These are phyloP conservation scores for Cytidiella melzeri DNA, from an alignment of 768 basidiomycete genomes.

Conservation along the genomic window DNA sequence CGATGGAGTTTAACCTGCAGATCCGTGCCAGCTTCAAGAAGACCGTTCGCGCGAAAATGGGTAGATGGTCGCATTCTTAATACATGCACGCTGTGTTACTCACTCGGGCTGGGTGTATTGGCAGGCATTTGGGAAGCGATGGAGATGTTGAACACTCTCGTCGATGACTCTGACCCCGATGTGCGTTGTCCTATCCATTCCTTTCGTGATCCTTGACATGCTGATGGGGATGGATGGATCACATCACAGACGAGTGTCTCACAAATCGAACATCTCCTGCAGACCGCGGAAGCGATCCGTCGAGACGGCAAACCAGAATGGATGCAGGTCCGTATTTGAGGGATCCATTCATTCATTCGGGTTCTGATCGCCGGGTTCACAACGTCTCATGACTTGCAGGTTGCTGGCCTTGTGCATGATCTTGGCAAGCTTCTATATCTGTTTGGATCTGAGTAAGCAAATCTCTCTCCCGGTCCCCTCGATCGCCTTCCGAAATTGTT, in stretches of 20 bases:
- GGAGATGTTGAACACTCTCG: constrained; percentile 78
- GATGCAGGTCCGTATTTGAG: constrained; percentile 67
- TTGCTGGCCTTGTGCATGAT: constrained; percentile 83
- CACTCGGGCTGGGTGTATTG: not conserved
- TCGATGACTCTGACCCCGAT: constrained; percentile 91
- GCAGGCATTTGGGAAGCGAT: constrained; percentile 73
- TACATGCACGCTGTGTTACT: not conserved
- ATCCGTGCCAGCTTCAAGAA: constrained; percentile 71
- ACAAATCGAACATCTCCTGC: constrained; percentile 87
- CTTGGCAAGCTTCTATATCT: constrained; percentile 83
- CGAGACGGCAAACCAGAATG: constrained; percentile 84
- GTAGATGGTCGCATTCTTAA: constrained; percentile 22
- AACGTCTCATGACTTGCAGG: constrained; percentile 26
- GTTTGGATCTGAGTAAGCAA: constrained; percentile 59
- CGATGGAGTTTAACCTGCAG: constrained; percentile 76
- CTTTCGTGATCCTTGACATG: not conserved
- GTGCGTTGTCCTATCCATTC: too few species aligned
- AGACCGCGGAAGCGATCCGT: constrained; percentile 88
- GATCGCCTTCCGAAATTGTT: too few species aligned
- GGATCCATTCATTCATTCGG: too few species aligned
- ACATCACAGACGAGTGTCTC: constrained; percentile 58
- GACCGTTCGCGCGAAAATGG: constrained; percentile 66
- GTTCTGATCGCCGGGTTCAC: not conserved
- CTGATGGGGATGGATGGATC: not conserved
- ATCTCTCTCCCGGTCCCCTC: too few species aligned